Evolutionary conservation across 495 filamentous ascomycete genomes (phyloP), one percentile per base, ranked within the genome.

Genomic region (Neurospora tetraspora): DNA sequence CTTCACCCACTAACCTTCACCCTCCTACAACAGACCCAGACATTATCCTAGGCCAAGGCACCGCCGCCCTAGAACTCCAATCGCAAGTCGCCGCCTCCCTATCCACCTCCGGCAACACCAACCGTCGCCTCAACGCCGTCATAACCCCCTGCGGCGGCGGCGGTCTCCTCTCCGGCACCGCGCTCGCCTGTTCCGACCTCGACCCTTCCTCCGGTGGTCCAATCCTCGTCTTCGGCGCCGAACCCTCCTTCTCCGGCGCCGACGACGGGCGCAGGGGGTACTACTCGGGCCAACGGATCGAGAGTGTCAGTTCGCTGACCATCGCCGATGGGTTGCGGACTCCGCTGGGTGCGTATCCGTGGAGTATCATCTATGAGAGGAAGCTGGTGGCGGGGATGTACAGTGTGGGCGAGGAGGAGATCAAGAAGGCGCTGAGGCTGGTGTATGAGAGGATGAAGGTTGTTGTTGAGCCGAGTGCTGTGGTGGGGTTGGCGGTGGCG

Each of bases 301-400:
- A 85, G 70, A 79, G 73, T 0, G 95, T 98, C 5, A 88, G 86
- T 70, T 89, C 90, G 10, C 79, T 95, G 68, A 98, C 96, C 0
- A 91, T 98, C 69, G 96, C 93, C 2, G 96, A 99, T 80, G 96
- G 96, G 5, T 77, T 99, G 78, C 83, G 96, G 10, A 97, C 94
- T 39, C 93, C 93, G 0, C 87, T 98, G 4, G 96, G 94, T 2
- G 73, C 85, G 65, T 81, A 89, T 65, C 93, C 93, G 40, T 98
- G 94, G 94, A 85, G 79, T 47, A 84, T 99, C 23, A 94, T 98
- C 77, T 90, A 89, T 70, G 89, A 96, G 76, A 78, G 82, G 74
- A 80, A 79, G n/a, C 88, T 94, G 74, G 91, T 97, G 1, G 75
- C 81, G 5, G 93, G 89, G 3, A 89, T 97, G 73, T 97, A 87